phyloP scores from a whole-genome alignment of 2,329 filamentous ascomycete species.

The Trichocomaceae sp. region DNA sequence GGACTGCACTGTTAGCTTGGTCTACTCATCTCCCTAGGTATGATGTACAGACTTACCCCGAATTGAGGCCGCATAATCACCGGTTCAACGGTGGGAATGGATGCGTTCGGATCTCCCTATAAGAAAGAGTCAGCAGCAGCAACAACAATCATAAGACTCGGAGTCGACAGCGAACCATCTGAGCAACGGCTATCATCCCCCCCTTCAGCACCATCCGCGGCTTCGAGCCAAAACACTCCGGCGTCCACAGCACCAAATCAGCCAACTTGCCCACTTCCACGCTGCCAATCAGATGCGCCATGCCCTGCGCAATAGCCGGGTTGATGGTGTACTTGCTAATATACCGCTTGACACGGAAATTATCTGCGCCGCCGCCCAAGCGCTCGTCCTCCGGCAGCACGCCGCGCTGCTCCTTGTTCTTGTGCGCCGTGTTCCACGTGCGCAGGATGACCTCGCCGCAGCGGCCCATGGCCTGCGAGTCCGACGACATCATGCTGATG shows the following conservation, averaged over 20 bases:
- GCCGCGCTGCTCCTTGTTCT: conserved; percentile 86
- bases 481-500: conserved; percentile 95
- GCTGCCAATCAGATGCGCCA: conserved; percentile 78
- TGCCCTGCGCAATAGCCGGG: conserved; percentile 83
- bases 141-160: no score
- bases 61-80: conserved; percentile 82
- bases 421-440: conserved; percentile 96
- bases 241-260: conserved; percentile 82
- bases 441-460: conserved; percentile 88
- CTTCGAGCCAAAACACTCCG: conserved; percentile 80
- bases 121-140: no score
- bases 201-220: conserved; percentile 76
- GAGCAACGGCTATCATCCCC: conserved; percentile 72
- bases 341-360: conserved; percentile 87
- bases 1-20: conserved; percentile 30
- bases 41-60: conserved; percentile 40
- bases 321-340: conserved; percentile 96
- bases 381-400: conserved; percentile 67
- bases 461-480: conserved; percentile 94
- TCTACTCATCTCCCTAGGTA: not conserved
- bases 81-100: conserved; percentile 82
- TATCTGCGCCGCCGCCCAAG: conserved; percentile 75
- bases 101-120: conserved; percentile 71
- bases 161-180: no score
- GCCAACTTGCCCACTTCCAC: conserved; percentile 85